Percentiles rank a stretch among this genome's conserved stretches.
Evolutionary conservation across 73 alveolate species (phyloP).

Genomic region (Paramecium pentaurelia): DNA sequence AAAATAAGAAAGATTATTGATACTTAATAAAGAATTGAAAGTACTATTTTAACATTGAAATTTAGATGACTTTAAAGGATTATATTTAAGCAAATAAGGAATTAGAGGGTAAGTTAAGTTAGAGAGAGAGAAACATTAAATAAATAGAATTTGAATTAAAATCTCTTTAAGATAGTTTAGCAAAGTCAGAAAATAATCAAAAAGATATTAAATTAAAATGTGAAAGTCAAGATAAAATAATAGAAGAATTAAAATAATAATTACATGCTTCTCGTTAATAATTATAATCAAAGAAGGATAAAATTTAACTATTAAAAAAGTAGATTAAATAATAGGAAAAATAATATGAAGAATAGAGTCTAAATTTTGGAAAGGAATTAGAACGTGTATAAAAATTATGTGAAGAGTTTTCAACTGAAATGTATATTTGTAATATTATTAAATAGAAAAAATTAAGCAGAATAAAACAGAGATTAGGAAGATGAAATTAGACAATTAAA

Average conservation of each 20-base stretch:
- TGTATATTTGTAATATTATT: neutral
- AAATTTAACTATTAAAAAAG: neutral
- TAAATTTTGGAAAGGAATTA: constrained; percentile 13
- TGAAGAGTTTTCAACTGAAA: constrained; percentile 34
- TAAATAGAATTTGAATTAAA: neutral
- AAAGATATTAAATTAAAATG: neutral
- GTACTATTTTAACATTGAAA: neutral
- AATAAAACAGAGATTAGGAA: neutral
- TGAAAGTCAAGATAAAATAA: neutral
- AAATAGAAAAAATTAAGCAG: constrained; percentile 14
- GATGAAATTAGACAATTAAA: neutral
- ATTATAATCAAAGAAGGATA: neutral
- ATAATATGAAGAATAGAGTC: neutral
- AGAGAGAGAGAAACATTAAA: neutral
- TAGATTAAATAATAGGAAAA: neutral
- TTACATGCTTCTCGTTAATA: neutral
- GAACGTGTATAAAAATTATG: constrained; percentile 14
- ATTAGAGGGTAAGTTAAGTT: neutral
- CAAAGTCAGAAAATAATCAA: neutral
- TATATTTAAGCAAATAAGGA: constrained; percentile 14
- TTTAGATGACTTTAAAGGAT: constrained; percentile 26
- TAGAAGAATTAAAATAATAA: neutral
- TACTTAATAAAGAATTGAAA: neutral
- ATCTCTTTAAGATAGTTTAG: neutral
- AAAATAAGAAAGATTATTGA: constrained; percentile 11